A percentile compares a stretch with the other conserved stretches of the same genome.
Conservation (phyloP, 176 grass and related monocot genomes). For the Phragmites australis region DNA sequence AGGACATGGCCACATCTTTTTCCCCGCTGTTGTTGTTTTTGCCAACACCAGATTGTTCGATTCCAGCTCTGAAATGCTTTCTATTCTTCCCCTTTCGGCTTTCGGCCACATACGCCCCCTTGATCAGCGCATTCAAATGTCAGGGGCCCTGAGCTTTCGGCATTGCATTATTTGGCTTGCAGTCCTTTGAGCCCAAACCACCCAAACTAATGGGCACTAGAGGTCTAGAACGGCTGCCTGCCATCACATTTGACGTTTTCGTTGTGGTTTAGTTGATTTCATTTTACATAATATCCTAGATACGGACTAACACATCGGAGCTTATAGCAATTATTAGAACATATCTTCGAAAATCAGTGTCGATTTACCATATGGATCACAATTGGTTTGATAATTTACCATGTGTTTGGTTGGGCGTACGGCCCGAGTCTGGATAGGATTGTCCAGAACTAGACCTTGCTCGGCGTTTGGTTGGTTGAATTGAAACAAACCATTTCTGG, state of each 20-base stretch:
- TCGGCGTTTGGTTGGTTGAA: too few species aligned
- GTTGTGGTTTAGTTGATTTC: not conserved
- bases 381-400: not conserved
- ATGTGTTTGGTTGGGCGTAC: too few species aligned
- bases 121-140: conserved; percentile 27
- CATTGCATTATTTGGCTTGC: conserved; percentile 8
- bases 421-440: too few species aligned
- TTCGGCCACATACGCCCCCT: conserved; percentile 8
- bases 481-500: too few species aligned
- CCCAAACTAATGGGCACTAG: not conserved
- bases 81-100: not conserved
- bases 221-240: not conserved
- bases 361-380: too few species aligned
- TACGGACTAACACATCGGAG: not conserved
- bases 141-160: not conserved
- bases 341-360: not conserved
- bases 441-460: too few species aligned
- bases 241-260: not conserved
- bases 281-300: not conserved
- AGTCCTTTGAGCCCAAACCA: not conserved
- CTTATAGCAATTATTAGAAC: not conserved
- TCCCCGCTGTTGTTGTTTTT: conserved; percentile 9
- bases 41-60: conserved; percentile 1
- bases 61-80: not conserved
- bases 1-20: not conserved